Base-by-base conservation (phyloP, 495 filamentous ascomycete genomes). In the Neurospora hispaniola region DNA sequence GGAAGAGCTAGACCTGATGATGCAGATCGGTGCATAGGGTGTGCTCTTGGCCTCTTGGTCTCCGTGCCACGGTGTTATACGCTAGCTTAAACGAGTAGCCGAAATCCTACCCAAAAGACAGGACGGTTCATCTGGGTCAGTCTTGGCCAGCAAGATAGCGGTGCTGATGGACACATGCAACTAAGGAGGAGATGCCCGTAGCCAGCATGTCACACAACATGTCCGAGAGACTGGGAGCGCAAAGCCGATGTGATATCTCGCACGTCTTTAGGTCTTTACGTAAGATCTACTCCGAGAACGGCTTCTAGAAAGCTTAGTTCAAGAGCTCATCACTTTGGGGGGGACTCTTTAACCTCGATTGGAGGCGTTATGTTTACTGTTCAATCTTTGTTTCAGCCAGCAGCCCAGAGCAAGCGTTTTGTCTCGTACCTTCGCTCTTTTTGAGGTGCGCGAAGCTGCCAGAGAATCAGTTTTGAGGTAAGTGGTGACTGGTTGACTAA, bases 11-110 rank as follows among this genome's bases (percentile, higher is more conserved):
- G 59, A 72, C 38, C 70, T 18, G 70, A 54, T 74, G 35, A 46
- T 74, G 77, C 78, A 77, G 78, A 78, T 77, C 78, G 69, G 71
- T 77, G 77, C 77, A 73, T 75, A 59, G 14, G 31, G 70, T 43
- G 43, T 43, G 70, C 27, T 35, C 54, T 66, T 66, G 54, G 54
- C 54, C 54, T 31, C 54, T 62, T 62, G 4, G 27, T 14, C 54
- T 62, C 54, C 35, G 14, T 62, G 54, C 54, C 54, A 35, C 54
- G 27, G 27, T 12, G 23, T 62, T 66, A 27, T 31, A 38, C 54
- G 27, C 54, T 66, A 66, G 31, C 54, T 66, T 16, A 2, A 35
- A 66, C 35, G 54, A 66, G 54, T 66, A 66, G 54, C 23, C 23
- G 20, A 31, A 62, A 27, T 62, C 23, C 54, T 62, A 62, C 54